phyloP scores from a whole-genome alignment of 2,329 filamentous ascomycete genomes.

The Cercospora zeae-maydis region DNA sequence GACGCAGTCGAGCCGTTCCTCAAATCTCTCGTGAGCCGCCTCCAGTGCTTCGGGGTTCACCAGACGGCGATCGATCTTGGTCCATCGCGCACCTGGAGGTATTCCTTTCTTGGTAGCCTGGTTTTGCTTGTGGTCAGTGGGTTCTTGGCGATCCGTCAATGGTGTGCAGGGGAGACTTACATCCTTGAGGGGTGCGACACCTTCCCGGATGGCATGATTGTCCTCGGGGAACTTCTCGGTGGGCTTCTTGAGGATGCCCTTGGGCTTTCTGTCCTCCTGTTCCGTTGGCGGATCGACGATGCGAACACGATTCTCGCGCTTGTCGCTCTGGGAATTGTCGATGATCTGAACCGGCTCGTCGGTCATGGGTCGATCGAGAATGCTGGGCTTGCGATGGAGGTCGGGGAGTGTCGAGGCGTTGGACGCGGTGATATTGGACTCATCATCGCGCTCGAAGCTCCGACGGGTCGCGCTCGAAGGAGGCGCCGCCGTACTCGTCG shows the following conservation, averaged over 20 bases:
- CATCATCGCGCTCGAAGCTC: slow-evolving; percentile 28
- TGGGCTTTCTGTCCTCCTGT: slow-evolving; percentile 65
- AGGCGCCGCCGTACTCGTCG: slow-evolving; percentile 10
- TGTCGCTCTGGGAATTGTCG: slow-evolving; percentile 35
- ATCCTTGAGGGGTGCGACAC: slow-evolving; percentile 90
- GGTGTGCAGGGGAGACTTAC: slow-evolving; percentile 25
- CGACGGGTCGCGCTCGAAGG: neutral
- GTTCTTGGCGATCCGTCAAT: neutral
- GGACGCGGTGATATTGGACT: slow-evolving; percentile 13
- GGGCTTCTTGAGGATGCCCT: slow-evolving; percentile 81
- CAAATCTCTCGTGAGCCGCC: slow-evolving; percentile 83
- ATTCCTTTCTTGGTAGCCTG: slow-evolving; percentile 39
- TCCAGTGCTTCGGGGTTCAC: slow-evolving; percentile 87
- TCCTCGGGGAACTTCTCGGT: slow-evolving; percentile 84
- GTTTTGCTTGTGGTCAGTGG: slow-evolving; percentile 10
- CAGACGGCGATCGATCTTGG: slow-evolving; percentile 81
- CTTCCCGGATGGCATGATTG: slow-evolving; percentile 75
- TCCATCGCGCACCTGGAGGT: slow-evolving; percentile 76
- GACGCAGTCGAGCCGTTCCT: slow-evolving; percentile 88
- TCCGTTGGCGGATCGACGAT: slow-evolving; percentile 68
- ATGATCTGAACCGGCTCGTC: slow-evolving; percentile 33
- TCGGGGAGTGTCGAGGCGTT: slow-evolving; percentile 18
- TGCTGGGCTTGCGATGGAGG: slow-evolving; percentile 30
- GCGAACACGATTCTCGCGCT: slow-evolving; percentile 42
- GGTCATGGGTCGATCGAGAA: slow-evolving; percentile 34